Conservation (phyloP, 1,284 basidiomycete species). For the Cutaneotrichosporon mucoides region DNA sequence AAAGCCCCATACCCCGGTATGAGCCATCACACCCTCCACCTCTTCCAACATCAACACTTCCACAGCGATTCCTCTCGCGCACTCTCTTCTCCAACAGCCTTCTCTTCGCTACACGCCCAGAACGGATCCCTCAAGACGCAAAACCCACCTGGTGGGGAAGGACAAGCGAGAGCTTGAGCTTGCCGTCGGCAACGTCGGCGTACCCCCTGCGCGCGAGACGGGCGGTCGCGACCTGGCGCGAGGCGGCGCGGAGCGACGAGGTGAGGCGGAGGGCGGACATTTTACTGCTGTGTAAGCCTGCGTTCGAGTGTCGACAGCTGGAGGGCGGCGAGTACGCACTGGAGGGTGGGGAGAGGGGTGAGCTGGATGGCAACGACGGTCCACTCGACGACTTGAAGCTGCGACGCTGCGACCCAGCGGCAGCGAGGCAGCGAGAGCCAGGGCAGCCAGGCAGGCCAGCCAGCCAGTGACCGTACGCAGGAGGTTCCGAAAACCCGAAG, state of each 20-base stretch:
- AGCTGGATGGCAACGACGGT: neutral
- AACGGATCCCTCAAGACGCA: neutral
- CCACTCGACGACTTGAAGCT: neutral
- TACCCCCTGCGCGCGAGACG: constrained; percentile 68
- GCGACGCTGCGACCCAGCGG: neutral
- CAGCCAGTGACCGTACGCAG: neutral
- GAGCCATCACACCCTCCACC: neutral
- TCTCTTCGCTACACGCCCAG: no score
- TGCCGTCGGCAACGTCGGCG: constrained; percentile 64
- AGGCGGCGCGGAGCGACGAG: constrained; percentile 44
- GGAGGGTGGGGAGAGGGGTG: neutral
- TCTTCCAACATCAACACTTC: no score
- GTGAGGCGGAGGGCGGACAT: constrained; percentile 43
- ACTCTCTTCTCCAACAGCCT: no score
- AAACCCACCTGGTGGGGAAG: constrained; percentile 83
- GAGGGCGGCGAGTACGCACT: neutral
- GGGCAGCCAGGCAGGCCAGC: constrained; percentile 1
- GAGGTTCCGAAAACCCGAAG: constrained; percentile 1
- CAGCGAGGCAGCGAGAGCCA: neutral
- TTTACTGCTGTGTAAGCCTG: constrained; percentile 13
- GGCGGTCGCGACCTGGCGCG: constrained; percentile 40
- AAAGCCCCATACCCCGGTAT: neutral
- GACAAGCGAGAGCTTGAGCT: constrained; percentile 75
- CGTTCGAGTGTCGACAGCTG: no score
- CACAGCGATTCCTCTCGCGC: no score